Conservation (phyloP, 257 asterid genomes). For the Petunia axillaris region DNA sequence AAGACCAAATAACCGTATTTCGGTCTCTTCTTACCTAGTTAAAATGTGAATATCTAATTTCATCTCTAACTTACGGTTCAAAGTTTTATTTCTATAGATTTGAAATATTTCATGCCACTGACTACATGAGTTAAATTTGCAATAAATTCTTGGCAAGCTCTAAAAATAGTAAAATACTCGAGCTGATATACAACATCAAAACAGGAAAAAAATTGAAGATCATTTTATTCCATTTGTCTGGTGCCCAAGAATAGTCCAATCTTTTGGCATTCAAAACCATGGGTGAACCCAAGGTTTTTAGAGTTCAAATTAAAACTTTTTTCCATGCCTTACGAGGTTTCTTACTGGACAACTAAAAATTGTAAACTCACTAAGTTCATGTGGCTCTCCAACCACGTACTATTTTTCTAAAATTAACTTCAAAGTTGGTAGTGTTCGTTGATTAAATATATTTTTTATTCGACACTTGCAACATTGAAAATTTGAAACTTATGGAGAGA, state of each 20-base stretch:
- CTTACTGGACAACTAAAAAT: not conserved
- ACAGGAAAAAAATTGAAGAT: too few species aligned
- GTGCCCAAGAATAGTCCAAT: conserved; percentile 10
- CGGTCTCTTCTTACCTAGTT: not conserved
- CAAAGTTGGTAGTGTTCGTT: not conserved
- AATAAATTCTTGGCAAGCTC: not conserved
- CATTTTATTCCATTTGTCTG: not conserved
- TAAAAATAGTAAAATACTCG: too few species aligned
- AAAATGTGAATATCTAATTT: not conserved
- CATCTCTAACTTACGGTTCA: not conserved
- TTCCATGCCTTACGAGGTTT: not conserved
- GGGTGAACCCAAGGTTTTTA: conserved; percentile 41
- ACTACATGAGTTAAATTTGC: not conserved
- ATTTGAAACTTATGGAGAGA: too few species aligned
- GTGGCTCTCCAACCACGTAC: not conserved
- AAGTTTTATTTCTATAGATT: too few species aligned
- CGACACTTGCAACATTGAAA: not conserved
- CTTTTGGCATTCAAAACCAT: conserved; percentile 39
- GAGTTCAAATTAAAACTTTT: conserved; percentile 28
- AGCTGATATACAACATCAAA: not conserved
- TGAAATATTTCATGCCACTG: not conserved
- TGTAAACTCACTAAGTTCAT: not conserved
- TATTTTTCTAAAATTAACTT: not conserved
- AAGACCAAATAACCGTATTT: not conserved
- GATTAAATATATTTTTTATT: too few species aligned